phyloP scores from a whole-genome alignment of 2,329 filamentous ascomycete species.

The Hymenoscyphus infarciens region DNA sequence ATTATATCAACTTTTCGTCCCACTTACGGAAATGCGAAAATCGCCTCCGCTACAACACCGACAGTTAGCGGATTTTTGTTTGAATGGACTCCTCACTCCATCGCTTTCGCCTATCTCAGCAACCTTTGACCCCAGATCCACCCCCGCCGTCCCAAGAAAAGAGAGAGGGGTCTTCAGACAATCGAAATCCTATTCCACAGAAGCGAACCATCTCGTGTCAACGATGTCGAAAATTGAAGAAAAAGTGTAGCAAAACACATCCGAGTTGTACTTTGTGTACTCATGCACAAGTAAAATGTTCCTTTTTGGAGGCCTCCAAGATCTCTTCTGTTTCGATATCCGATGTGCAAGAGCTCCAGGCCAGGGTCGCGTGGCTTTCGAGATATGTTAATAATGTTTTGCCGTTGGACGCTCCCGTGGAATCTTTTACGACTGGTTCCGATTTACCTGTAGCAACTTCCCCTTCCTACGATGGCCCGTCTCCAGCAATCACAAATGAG shows the following conservation, averaged over 20 bases:
- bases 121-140: constrained; percentile 1
- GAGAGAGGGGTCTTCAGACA: neutral
- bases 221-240: constrained; percentile 4
- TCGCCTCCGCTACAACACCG: constrained; percentile 1
- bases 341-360: neutral
- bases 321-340: neutral
- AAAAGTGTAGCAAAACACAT: constrained; percentile 2
- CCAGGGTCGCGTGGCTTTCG: neutral
- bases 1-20: constrained; percentile 1
- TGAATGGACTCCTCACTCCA: constrained; percentile 1
- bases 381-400: neutral
- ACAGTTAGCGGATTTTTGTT: constrained; percentile 2
- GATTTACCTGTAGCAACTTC: neutral
- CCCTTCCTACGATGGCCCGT: neutral
- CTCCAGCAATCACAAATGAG: neutral
- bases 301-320: neutral
- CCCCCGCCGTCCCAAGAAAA: neutral
- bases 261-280: neutral
- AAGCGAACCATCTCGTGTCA: constrained; percentile 2
- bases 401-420: neutral
- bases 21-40: neutral
- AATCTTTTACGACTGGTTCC: neutral
- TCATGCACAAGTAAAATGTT: constrained; percentile 3
- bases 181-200: neutral
- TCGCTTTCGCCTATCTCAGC: constrained; percentile 5